Percentiles rank a stretch among this genome's conserved stretches.
Evolutionary conservation across 2,329 filamentous ascomycete species (phyloP).

Genomic region (Ceratocystis lukuohia): DNA sequence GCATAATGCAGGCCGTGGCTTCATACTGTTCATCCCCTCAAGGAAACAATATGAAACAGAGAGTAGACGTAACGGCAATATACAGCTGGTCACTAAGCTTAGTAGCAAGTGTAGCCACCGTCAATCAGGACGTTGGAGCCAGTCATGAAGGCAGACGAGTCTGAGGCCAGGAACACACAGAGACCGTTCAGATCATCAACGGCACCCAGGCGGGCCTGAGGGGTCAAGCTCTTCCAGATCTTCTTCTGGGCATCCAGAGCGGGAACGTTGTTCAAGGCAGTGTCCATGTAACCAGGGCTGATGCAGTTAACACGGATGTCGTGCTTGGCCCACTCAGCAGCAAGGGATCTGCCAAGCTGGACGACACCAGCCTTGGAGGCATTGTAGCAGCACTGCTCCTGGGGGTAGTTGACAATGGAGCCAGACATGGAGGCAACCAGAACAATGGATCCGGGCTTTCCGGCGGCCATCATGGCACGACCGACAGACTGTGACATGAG

Average conservation of each 20-base stretch:
- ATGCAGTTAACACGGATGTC: constrained; percentile 74
- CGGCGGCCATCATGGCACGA: constrained; percentile 57
- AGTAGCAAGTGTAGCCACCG: constrained; percentile 54
- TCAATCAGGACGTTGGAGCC: constrained; percentile 61
- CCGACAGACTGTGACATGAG: constrained; percentile 61
- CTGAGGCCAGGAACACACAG: constrained; percentile 61
- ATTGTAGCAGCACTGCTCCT: constrained; percentile 74
- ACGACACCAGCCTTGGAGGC: constrained; percentile 70
- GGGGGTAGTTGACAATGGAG: constrained; percentile 72
- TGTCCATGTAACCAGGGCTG: constrained; percentile 79
- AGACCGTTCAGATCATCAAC: constrained; percentile 68
- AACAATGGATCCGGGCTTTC: constrained; percentile 59
- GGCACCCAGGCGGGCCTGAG: constrained; percentile 56
- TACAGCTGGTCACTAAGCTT: constrained; percentile 22
- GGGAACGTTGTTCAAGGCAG: constrained; percentile 63
- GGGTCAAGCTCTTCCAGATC: constrained; percentile 63
- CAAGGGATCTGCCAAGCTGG: constrained; percentile 66
- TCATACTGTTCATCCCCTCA: neutral
- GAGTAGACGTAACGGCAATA: neutral
- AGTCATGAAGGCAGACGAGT: constrained; percentile 64
- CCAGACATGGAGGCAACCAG: constrained; percentile 72
- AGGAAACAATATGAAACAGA: neutral
- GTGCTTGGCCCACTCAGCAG: constrained; percentile 73
- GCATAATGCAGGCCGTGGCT: constrained; percentile 12
- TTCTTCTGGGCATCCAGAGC: constrained; percentile 70